A percentile compares a stretch with the other conserved stretches of the same genome.
phyloP scores from a whole-genome alignment of 225 moss, liverwort and hornwort species.

The Straminergon stramineum region DNA sequence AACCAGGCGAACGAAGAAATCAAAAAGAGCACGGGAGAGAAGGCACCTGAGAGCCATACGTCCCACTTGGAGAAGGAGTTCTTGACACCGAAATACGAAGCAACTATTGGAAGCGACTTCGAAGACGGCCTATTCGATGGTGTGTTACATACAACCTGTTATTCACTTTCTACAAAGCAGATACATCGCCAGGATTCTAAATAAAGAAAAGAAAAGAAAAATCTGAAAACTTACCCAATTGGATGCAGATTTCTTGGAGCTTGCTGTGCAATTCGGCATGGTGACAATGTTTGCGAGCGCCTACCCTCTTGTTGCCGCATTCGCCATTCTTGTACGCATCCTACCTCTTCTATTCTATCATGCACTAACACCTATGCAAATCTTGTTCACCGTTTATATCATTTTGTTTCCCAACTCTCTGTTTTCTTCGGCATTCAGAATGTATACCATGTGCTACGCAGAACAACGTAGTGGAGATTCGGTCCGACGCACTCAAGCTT shows the following conservation, averaged over 20 bases:
- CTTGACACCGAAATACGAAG: conserved; percentile 60
- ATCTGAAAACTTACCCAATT: background rate
- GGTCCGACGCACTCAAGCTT: conserved; percentile 53
- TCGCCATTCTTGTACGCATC: conserved; percentile 59
- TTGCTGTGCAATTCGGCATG: conserved; percentile 96
- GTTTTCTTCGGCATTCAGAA: background rate
- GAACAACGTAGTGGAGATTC: conserved; percentile 58
- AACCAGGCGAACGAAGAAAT: conserved; percentile 53
- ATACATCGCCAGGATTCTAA: background rate
- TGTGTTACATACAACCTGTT: background rate
- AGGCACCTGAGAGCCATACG: conserved; percentile 22
- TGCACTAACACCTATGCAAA: background rate
- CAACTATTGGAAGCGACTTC: conserved; percentile 65
- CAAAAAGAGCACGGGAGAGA: conserved; percentile 72
- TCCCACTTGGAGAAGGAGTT: conserved; percentile 51
- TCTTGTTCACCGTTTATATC: background rate
- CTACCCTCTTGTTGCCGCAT: conserved; percentile 77
- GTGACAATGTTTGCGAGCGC: conserved; percentile 97
- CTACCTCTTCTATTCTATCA: background rate
- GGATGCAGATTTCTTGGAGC: conserved; percentile 83
- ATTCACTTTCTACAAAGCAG: background rate
- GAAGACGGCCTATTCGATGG: conserved; percentile 97
- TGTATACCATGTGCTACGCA: background rate
- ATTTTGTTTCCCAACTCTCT: background rate
- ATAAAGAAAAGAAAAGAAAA: background rate